Evolutionary conservation across 306 rosid genomes (phyloP), one percentile per base, ranked within the genome.

Genomic region (Begonia peltatifolia): DNA sequence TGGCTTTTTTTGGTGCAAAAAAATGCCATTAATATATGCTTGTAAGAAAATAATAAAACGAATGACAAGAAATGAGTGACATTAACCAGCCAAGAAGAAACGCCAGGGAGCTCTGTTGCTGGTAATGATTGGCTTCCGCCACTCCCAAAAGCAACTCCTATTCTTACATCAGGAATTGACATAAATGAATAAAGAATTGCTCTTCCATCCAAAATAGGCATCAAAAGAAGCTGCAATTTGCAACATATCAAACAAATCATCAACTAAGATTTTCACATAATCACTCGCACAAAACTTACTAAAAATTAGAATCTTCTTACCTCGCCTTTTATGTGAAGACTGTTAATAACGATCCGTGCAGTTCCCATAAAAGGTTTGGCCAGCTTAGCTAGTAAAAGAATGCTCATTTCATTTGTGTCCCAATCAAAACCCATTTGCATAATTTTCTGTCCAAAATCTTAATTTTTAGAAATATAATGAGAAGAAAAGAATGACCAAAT

Each of bases 81-180:
- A 54, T 72, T 55, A 46, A 92, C 99, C 94, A 92, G 84, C 94
- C 94, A 92, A 57, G 89, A 75, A 71, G 94, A 83, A 71, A 92
- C 99, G 6, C 76, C 94, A 5, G 99, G 99, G 63, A 87, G 84
- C 67, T 75, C 99, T 1, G 99, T 92, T 52, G 94, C 96, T 57
- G 99, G 99, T 70, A 86, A 75, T n/a, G 96, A 69, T 58, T 86
- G 96, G 78, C 96, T 85, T 62, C 87, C 94, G 14, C 94, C 99
- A 52, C 99, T 92, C 69, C 99, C 99, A 66, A 92, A 86, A 68
- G 96, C 99, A 59, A 92, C 52, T 60, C 96, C 99, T 57, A 86
- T 68, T 75, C 96, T 77, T 71, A 92, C 93, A 69, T 86, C 96
- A 55, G 99, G 99, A 68, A 70, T 60, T 12, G 87, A 77, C 43